phyloP scores from a whole-genome alignment of 78 protist genomes.

The Tieghemostelium lacteum region DNA sequence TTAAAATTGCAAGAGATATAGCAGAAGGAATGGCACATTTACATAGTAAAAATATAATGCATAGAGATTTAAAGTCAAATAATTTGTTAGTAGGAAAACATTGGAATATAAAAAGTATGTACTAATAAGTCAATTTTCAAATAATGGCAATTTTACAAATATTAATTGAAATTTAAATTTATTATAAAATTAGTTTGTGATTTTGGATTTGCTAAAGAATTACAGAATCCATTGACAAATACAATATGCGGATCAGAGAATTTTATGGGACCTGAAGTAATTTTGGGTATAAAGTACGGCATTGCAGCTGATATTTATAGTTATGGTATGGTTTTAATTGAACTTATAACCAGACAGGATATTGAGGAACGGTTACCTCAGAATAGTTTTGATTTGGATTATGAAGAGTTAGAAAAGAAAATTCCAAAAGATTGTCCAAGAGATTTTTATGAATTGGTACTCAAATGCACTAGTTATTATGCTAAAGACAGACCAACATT shows the following conservation, averaged over 20 bases:
- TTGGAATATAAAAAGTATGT: conserved; percentile 58
- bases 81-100: conserved; percentile 59
- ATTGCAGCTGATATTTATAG: conserved; percentile 67
- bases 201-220: conserved; percentile 62
- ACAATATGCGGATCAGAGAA: conserved; percentile 76
- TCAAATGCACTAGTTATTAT: conserved; percentile 41
- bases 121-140: background rate
- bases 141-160: background rate
- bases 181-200: conserved; percentile 44
- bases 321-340: conserved; percentile 77
- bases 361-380: conserved; percentile 64
- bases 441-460: conserved; percentile 42
- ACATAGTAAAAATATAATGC: conserved; percentile 61
- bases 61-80: conserved; percentile 69
- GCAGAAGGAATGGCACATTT: conserved; percentile 66
- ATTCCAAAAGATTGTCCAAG: conserved; percentile 53
- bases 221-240: conserved; percentile 19
- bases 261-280: conserved; percentile 75
- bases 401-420: conserved; percentile 5
- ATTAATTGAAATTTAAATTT: background rate
- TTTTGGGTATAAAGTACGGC: conserved; percentile 58
- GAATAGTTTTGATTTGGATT: conserved; percentile 66
- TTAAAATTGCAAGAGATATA: conserved; percentile 52
- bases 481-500: conserved; percentile 64
- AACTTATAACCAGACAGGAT: conserved; percentile 33